Base-by-base conservation (phyloP, 1,284 basidiomycete genomes). In the Cryptococcus hybrid region DNA sequence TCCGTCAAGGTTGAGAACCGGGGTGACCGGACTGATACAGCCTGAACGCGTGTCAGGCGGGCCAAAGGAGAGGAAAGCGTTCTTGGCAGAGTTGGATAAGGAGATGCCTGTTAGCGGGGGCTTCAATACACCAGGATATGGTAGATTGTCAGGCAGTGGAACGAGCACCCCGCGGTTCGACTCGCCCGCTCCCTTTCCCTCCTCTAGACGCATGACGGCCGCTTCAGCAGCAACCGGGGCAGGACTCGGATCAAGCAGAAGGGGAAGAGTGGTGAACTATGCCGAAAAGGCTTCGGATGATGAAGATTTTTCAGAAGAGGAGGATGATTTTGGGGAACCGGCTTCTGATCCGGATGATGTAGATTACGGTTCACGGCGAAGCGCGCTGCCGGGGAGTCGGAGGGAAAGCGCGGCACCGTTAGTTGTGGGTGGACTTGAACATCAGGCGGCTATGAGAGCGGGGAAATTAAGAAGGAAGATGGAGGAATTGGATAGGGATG, bases 1-100 rank as follows among this genome's bases (percentile, higher is more conserved):
- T 76, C 82, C 92, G 0, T 90, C 93, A 5, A 85, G 94, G n/a
- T 80, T 98, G 55, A 86, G 90, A n/a, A 94, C 93, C 0, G 95
- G 95, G 34, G 84, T 88, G 5, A 90, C 91, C 1, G 85, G 90
- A 2, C 84, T 99, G 60, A 84, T 98, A 77, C 95, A 99, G 71
- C 93, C 94, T n/a, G 85, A 92, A 64, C 71, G 71, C 30, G 66
- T 75, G 53, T 69, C 73, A 30, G 74, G 76, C 43, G 74, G 75
- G 18, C 70, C 74, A 61, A 88, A 62, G 58, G 80, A 70, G 64
- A 59, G 75, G 40, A 70, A 74, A 51, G 64, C 59, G 8, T 69
- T 75, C 52, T 52, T 69, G 34, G 68, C 73, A 12, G 71, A 76
- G 55, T 54, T 70, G 45, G 72, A 76, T n/a, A 53, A 62, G 48